These are phyloP conservation scores for Hemerocallis citrina DNA, from an alignment of 106 monocot species.

Conservation along the genomic window DNA sequence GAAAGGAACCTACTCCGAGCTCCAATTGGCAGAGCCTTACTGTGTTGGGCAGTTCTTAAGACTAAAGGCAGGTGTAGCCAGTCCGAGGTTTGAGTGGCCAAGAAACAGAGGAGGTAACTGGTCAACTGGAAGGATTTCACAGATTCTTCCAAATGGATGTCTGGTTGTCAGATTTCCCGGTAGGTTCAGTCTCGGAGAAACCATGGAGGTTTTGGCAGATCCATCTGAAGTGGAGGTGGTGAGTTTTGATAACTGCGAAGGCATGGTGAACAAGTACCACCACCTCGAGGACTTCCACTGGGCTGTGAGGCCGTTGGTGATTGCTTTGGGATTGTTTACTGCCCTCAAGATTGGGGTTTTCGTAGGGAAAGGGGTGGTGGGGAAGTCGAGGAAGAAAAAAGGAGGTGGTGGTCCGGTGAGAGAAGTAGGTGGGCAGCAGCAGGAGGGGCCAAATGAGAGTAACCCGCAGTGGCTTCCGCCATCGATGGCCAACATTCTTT, in stretches of 20 bases:
- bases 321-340: slow-evolving; percentile 56
- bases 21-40: slow-evolving; percentile 72
- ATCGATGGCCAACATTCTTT: slow-evolving; percentile 66
- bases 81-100: slow-evolving; percentile 68
- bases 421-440: slow-evolving; percentile 19
- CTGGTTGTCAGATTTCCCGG: slow-evolving; percentile 77
- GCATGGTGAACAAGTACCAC: slow-evolving; percentile 72
- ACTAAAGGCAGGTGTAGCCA: slow-evolving; percentile 33
- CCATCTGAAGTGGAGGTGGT: slow-evolving; percentile 73
- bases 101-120: slow-evolving; percentile 27
- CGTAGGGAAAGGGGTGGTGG: slow-evolving; percentile 22
- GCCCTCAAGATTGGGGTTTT: slow-evolving; percentile 55
- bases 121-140: slow-evolving; percentile 51
- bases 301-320: slow-evolving; percentile 76
- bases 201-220: slow-evolving; percentile 36
- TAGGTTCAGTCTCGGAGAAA: slow-evolving; percentile 43
- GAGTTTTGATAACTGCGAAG: slow-evolving; percentile 56
- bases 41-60: slow-evolving; percentile 70
- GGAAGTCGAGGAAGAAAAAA: slow-evolving; percentile 22
- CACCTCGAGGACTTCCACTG: slow-evolving; percentile 95
- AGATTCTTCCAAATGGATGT: slow-evolving; percentile 76
- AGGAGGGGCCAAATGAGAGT: slow-evolving; percentile 18
- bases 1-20: slow-evolving; percentile 43
- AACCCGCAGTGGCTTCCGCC: slow-evolving; percentile 52
- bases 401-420: background rate